These are phyloP conservation scores for Xylaria sp. DNA, from an alignment of 2,329 filamentous ascomycete genomes.

Conservation along the genomic window DNA sequence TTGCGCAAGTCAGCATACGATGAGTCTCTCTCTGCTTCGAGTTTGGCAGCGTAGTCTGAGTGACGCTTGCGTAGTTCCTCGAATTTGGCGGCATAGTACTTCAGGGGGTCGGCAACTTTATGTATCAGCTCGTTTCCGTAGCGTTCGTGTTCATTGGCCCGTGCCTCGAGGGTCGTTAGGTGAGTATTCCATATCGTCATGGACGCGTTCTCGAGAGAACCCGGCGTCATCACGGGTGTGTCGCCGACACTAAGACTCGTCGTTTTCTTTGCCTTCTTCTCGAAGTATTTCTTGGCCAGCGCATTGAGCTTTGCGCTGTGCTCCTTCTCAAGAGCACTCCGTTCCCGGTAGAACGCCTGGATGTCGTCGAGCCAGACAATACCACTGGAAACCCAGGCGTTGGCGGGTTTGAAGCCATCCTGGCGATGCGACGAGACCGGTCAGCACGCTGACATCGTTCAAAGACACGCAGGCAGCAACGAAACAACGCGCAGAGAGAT, in stretches of 20 bases:
- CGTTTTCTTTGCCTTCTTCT: slow-evolving; percentile 90
- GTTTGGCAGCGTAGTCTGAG: slow-evolving; percentile 77
- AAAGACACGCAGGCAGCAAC: background rate
- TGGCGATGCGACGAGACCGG: slow-evolving; percentile 34
- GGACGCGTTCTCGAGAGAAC: slow-evolving; percentile 91
- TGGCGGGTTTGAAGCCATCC: slow-evolving; percentile 96
- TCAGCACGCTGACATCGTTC: slow-evolving; percentile 3
- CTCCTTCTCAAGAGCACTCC: slow-evolving; percentile 91
- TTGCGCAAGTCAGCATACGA: slow-evolving; percentile 84
- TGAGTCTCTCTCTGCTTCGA: slow-evolving; percentile 82
- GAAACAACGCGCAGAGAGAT: background rate
- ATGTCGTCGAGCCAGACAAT: slow-evolving; percentile 96
- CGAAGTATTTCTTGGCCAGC: slow-evolving; percentile 92
- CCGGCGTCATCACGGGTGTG: slow-evolving; percentile 85
- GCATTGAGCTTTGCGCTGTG: slow-evolving; percentile 83
- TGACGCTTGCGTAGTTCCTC: slow-evolving; percentile 93
- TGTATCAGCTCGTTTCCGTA: slow-evolving; percentile 73
- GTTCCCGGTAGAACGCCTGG: slow-evolving; percentile 93
- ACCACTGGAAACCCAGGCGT: slow-evolving; percentile 81
- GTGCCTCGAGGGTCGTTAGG: slow-evolving; percentile 79
- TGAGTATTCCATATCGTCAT: slow-evolving; percentile 97
- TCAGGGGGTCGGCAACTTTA: slow-evolving; percentile 82
- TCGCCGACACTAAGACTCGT: slow-evolving; percentile 88
- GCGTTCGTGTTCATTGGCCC: slow-evolving; percentile 83
- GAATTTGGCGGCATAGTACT: slow-evolving; percentile 65